Conservation (phyloP, 1,284 basidiomycete species). For the Cystobasidiaceae sp. region DNA sequence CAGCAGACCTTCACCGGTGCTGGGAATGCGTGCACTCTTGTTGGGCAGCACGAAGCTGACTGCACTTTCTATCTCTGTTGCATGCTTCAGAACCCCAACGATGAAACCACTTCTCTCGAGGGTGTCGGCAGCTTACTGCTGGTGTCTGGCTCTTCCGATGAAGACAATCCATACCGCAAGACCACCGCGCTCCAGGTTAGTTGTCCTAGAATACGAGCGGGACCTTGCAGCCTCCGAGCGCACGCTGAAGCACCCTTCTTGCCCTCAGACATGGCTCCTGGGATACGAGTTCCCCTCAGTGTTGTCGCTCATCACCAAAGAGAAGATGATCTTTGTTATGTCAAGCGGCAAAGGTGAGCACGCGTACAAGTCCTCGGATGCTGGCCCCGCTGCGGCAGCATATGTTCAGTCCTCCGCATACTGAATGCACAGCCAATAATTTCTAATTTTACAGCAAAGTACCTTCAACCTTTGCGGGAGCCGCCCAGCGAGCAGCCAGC, state of each 20-base stretch:
- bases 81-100: conserved; percentile 15
- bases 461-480: conserved; percentile 36
- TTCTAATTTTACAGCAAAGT: conserved; percentile 38
- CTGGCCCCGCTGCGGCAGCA: no score
- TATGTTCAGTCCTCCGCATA: no score
- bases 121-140: conserved; percentile 45
- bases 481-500: conserved; percentile 11
- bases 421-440: no score
- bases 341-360: conserved; percentile 83
- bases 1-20: background rate
- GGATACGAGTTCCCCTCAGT: conserved; percentile 97
- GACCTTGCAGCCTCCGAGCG: no score
- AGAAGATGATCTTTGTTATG: conserved; percentile 74
- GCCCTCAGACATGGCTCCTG: conserved; percentile 76
- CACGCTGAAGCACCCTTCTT: no score
- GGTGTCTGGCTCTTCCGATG: conserved; percentile 72
- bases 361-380: no score
- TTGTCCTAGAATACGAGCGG: no score
- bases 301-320: conserved; percentile 67
- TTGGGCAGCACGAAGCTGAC: no score
- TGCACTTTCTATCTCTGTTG: background rate
- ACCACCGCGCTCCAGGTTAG: conserved; percentile 83
- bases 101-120: conserved; percentile 13
- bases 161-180: conserved; percentile 77
- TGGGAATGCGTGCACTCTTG: background rate